phyloP scores from a whole-genome alignment of 2,329 filamentous ascomycete genomes.

The Gaeumannomyces tritici region DNA sequence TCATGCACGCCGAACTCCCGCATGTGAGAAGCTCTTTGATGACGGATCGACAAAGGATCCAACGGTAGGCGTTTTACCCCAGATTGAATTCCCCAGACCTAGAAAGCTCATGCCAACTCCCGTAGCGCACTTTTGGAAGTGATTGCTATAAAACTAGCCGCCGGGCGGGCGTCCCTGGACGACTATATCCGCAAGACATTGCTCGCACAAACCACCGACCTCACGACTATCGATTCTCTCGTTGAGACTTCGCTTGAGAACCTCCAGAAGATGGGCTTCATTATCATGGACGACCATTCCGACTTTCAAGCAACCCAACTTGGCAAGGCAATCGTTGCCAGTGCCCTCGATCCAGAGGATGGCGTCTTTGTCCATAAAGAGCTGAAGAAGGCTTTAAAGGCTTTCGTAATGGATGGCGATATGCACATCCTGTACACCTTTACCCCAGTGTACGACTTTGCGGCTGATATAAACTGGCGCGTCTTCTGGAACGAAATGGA shows the following conservation, averaged over 20 bases:
- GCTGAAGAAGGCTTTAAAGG: slow-evolving; percentile 54
- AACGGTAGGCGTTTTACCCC: slow-evolving; percentile 18
- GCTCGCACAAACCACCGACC: slow-evolving; percentile 46
- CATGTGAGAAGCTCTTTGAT: slow-evolving; percentile 58
- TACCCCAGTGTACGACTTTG: slow-evolving; percentile 56
- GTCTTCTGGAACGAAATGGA: slow-evolving; percentile 65
- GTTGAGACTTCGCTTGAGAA: slow-evolving; percentile 44
- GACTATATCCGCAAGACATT: slow-evolving; percentile 63
- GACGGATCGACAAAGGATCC: slow-evolving; percentile 20
- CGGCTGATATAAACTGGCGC: slow-evolving; percentile 57
- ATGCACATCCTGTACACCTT: slow-evolving; percentile 74
- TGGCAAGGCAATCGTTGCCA: slow-evolving; percentile 62
- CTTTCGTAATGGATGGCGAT: slow-evolving; percentile 73
- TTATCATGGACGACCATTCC: slow-evolving; percentile 37
- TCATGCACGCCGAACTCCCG: slow-evolving; percentile 65
- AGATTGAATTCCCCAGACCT: neutral
- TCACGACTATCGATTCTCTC: slow-evolving; percentile 37
- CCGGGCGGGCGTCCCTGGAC: slow-evolving; percentile 51
- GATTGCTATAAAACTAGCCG: slow-evolving; percentile 58
- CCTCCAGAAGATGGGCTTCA: slow-evolving; percentile 31
- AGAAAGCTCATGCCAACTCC: slow-evolving; percentile 48
- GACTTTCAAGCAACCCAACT: slow-evolving; percentile 54
- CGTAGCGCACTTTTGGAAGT: slow-evolving; percentile 62
- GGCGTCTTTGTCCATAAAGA: slow-evolving; percentile 65
- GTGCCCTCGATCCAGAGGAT: slow-evolving; percentile 64